A percentile compares a stretch with the other conserved stretches of the same genome.
Evolutionary conservation across 164 flowering plant genomes (phyloP).

Genomic region (Warburgia ugandensis): DNA sequence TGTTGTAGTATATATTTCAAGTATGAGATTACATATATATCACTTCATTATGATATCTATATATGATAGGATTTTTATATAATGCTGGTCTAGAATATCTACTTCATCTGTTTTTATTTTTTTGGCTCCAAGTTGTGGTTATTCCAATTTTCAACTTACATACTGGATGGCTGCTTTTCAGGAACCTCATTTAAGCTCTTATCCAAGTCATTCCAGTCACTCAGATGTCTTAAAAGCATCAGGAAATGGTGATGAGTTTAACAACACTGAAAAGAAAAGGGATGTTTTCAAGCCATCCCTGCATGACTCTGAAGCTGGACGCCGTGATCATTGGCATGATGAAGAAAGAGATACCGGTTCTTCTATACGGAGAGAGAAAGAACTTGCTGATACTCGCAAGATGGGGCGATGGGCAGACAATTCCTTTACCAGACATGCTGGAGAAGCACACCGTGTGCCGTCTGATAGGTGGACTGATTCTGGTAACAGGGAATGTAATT

Average conservation of each 20-base stretch:
- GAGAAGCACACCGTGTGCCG: conserved; percentile 65
- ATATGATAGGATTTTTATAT: no score
- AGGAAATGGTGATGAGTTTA: conserved; percentile 45
- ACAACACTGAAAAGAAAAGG: conserved; percentile 55
- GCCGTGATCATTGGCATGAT: conserved; percentile 93
- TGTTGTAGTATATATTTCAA: no score
- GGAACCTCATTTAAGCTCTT: conserved; percentile 47
- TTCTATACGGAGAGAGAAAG: conserved; percentile 59
- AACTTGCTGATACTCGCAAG: conserved; percentile 53
- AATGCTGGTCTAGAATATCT: no score
- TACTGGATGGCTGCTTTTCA: conserved; percentile 18
- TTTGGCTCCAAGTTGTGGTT: no score
- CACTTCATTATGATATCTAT: no score
- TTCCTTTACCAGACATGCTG: conserved; percentile 38
- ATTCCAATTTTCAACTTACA: no score
- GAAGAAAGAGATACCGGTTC: conserved; percentile 90
- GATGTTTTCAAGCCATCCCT: conserved; percentile 75
- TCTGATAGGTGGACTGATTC: conserved; percentile 70
- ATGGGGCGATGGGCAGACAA: conserved; percentile 60
- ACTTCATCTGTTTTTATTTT: no score
- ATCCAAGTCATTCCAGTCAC: conserved; percentile 31
- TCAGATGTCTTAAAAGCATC: conserved; percentile 32
- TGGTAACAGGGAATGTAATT: conserved; percentile 45
- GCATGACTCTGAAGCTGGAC: conserved; percentile 57
- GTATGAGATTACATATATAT: no score